A percentile compares a stretch with the other conserved stretches of the same genome.
phyloP scores from a whole-genome alignment of 257 asterid species.

The Nicotiana undulata region DNA sequence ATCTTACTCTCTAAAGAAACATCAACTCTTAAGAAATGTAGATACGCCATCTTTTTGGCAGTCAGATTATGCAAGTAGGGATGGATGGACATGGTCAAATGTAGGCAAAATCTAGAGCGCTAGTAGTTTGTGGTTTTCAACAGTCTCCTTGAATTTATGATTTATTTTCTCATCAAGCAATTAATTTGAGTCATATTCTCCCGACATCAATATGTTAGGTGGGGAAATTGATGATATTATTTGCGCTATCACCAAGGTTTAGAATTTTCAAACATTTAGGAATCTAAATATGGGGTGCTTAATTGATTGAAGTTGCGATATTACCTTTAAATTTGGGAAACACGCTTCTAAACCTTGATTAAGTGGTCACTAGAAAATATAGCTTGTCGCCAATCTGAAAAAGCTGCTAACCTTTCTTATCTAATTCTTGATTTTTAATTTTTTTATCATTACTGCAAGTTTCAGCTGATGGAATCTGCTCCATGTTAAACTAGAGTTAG shows the following conservation, averaged over 20 bases:
- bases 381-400: neutral
- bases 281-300: neutral
- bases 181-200: neutral
- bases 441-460: neutral
- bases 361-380: neutral
- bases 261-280: too few species aligned
- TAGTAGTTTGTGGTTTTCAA: neutral
- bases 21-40: neutral
- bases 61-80: neutral
- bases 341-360: neutral
- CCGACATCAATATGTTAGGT: neutral
- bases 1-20: neutral
- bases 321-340: neutral
- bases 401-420: neutral
- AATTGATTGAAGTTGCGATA: neutral
- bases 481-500: neutral
- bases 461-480: neutral
- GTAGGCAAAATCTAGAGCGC: neutral
- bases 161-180: neutral
- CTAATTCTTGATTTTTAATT: neutral
- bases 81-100: neutral
- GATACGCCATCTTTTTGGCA: neutral
- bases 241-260: neutral
- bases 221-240: neutral
- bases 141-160: neutral